Evolutionary conservation across 2,329 filamentous ascomycete species (phyloP), one percentile per base, ranked within the genome.

Genomic region (Microsporum ferrugineum): DNA sequence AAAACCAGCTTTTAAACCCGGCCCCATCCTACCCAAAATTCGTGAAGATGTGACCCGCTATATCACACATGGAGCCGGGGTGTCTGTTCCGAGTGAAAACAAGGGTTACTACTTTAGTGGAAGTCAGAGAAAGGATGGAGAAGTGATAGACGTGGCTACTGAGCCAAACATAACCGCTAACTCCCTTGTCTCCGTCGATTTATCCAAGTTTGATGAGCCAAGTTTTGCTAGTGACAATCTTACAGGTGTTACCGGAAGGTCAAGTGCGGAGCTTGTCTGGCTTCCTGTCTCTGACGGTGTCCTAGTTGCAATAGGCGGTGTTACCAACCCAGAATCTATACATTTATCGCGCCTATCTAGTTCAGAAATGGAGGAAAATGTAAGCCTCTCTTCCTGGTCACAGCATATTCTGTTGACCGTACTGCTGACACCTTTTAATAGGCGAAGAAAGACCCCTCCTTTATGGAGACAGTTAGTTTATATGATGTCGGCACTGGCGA

Each of bases 71-170:
- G 87, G 87, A 17, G 87, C 81, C 1, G 80, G 79, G 0, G 84
- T 79, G 8, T 88, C 77, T 49, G 84, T 82, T 0, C 86, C 86
- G 0, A 88, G 85, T 0, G 87, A 89, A 70, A 85, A 88, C 64
- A 79, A 84, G 65, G 85, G 84, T 0, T 89, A 84, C 76, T 89
- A 89, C 66, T 88, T 89, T 65, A 82, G 84, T 0, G 87, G 87
- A 0, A 73, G 86, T 70, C 80, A 76, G 12, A 78, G 82, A 0
- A 70, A 76, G 0, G 71, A 72, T 10, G 78, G 74, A 66, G 83
- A 82, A 0, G 72, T 77, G 0, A 79, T 88, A 49, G 59, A 68
- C 5, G 59, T 62, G 0, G 12, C n/a, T 10, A 8, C 33, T 3
- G 75, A 78, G 34, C 67, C 70, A 0, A 74, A 75, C 1, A 58